Evolutionary conservation across 768 basidiomycete species (phyloP), one percentile per base, ranked within the genome.

Genomic region (Leucosporidium creatinivorum): DNA sequence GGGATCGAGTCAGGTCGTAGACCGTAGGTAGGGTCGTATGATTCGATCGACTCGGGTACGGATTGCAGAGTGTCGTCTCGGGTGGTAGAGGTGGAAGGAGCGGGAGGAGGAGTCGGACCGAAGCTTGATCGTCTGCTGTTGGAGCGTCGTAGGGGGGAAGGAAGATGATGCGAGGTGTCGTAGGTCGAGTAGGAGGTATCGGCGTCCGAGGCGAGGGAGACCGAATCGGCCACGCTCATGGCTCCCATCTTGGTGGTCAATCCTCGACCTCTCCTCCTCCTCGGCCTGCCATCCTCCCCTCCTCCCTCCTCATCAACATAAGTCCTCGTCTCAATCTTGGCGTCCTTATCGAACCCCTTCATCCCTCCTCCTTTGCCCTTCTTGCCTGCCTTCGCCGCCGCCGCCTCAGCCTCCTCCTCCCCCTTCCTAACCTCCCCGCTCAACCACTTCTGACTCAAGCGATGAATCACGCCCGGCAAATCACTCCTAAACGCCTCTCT

Each of bases 401-500:
- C 58, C 47, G 58, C 49, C 57, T 31, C 39, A 13, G 25, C 18
- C 8, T 56, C 69, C 33, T 66, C 48, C 0, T 57, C 62, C 31
- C 67, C 70, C 31, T 65, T 69, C 62, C 63, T 69, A 31, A 70
- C 67, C 55, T 66, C 77, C 15, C 76, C 77, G 10, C 78, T 77
- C 28, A 97, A 86, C 94, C 94, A 98, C 75, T 90, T 88, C 77
- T 98, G 94, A 78, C 89, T 90, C 57, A 99, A 84, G 44, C 90
- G 84, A 77, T 99, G 96, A 52, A 99, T 98, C 71, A 99, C 97
- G 8, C 91, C 88, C 1, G 96, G 96, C 6, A 99, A 79, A 77
- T 98, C 96, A 77, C 96, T 93, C 67, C 93, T 83, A 78, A 98
- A 99, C 92, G 98, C 94, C 78, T 98, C 96, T 51, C 96, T 84